Evolutionary conservation across 1,139 yeast genomes (phyloP), one percentile per base, ranked within the genome.

Genomic region (Lodderomyces margitis): DNA sequence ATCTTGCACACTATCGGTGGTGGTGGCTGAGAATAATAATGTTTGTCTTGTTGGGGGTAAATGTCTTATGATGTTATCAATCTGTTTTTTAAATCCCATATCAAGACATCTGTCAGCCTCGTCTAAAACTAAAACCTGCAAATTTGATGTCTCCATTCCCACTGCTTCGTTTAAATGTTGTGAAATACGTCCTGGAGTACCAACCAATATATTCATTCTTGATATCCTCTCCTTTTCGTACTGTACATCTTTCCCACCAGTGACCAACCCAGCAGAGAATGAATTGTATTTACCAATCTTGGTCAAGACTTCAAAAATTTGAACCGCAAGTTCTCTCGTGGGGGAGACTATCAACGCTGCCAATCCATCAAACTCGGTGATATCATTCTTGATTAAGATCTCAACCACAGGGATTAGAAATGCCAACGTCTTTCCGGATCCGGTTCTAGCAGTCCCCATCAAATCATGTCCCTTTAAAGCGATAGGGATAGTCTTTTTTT

Each of bases 21-120:
- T 96, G 1, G 99, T 92, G 1, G 98, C 99, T 2, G 95, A 85
- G 56, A 87, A 92, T 41, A 92, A 66, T 43, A 92, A 63, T 0
- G 98, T 89, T 61, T 94, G 98, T 63, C 98, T 80, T 5, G 83
- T 75, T 11, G 85, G 78, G 1, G 98, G 96, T 46, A 92, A 68
- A 58, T 87, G 94, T 37, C 82, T 80, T 21, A 92, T 68, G 43
- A 92, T 92, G 38, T 84, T 85, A 61, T 94, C 98, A 43, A 92
- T 66, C 36, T 95, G 88, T 55, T 82, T 82, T 58, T 83, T 85
- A 72, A 92, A 92, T 6, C 98, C 98, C 96, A 92, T 88, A 63
- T 92, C 99, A 51, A 92, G 69, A 57, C 95, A 88, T 53, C 98
- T 74, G 59, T 92, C 99, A 0, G 98, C 98, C 64, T 92, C 99